Percentiles rank a stretch among this genome's conserved stretches.
These are phyloP conservation scores for Talaromyces wortmannii DNA, from an alignment of 495 filamentous ascomycete species.

Conservation along the genomic window DNA sequence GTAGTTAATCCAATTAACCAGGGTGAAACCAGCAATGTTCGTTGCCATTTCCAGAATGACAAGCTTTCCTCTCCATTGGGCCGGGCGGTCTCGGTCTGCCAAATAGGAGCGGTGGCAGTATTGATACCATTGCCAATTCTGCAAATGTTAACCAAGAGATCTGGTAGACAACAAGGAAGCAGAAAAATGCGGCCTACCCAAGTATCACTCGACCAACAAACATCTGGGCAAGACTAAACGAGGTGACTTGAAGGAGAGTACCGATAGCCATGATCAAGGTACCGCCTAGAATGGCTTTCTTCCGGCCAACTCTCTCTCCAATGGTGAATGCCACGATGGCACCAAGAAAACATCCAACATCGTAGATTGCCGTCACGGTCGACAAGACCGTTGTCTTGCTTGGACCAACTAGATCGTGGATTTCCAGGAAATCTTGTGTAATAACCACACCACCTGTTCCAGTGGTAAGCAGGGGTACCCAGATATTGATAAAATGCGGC, in stretches of 20 bases:
- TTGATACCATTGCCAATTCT: conserved; percentile 61
- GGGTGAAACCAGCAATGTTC: conserved; percentile 52
- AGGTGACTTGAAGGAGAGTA: conserved; percentile 49
- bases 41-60: conserved; percentile 55
- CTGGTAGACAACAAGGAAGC: background rate
- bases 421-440: conserved; percentile 48
- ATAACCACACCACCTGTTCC: conserved; percentile 46
- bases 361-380: conserved; percentile 57
- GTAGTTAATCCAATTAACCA: conserved; percentile 52
- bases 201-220: conserved; percentile 54
- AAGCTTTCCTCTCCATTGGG: conserved; percentile 51
- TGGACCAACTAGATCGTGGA: conserved; percentile 39
- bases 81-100: conserved; percentile 57
- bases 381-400: conserved; percentile 42
- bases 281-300: conserved; percentile 48
- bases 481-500: background rate
- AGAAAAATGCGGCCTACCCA: conserved; percentile 13
- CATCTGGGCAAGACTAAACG: conserved; percentile 53
- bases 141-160: background rate
- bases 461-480: conserved; percentile 3
- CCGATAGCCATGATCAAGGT: conserved; percentile 54
- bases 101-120: conserved; percentile 56
- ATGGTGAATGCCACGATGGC: conserved; percentile 46
- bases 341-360: conserved; percentile 55
- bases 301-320: conserved; percentile 51